phyloP scores from a whole-genome alignment of 768 basidiomycete genomes.

The Tylopilus sp. region DNA sequence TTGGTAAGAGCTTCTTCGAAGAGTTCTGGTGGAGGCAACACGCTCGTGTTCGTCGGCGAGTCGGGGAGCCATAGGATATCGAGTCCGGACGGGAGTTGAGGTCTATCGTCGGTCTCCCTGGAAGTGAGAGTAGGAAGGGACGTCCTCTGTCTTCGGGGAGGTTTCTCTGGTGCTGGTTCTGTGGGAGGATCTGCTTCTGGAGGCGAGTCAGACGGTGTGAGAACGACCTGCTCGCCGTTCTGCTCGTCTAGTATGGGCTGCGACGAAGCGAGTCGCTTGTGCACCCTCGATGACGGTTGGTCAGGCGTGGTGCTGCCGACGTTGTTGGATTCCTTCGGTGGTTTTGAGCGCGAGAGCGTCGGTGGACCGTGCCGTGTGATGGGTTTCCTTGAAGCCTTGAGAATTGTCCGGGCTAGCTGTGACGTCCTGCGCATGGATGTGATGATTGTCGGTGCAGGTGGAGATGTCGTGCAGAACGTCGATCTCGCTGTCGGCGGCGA shows the following conservation, averaged over 20 bases:
- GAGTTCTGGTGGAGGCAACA: constrained; percentile 69
- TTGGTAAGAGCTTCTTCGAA: constrained; percentile 76
- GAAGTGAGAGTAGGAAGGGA: constrained; percentile 1
- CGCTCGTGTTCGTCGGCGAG: constrained; percentile 18
- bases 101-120: constrained; percentile 25
- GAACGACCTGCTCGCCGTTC: constrained; percentile 5
- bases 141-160: constrained; percentile 17
- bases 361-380: not conserved
- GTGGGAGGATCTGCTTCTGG: constrained; percentile 23
- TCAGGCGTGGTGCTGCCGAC: constrained; percentile 7
- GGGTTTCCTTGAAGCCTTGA: constrained; percentile 14
- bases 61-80: constrained; percentile 68
- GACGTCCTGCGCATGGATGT: constrained; percentile 55
- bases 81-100: constrained; percentile 53
- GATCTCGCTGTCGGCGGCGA: constrained; percentile 6
- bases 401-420: constrained; percentile 78
- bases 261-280: constrained; percentile 24
- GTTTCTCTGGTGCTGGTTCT: constrained; percentile 24
- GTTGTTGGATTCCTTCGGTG: constrained; percentile 19
- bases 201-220: constrained; percentile 20
- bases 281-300: constrained; percentile 15
- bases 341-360: constrained; percentile 21
- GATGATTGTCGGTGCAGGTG: constrained; percentile 47
- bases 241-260: constrained; percentile 18
- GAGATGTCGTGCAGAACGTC: constrained; percentile 40